phyloP scores from a whole-genome alignment of 768 basidiomycete genomes.

The Tulasnella sp. region DNA sequence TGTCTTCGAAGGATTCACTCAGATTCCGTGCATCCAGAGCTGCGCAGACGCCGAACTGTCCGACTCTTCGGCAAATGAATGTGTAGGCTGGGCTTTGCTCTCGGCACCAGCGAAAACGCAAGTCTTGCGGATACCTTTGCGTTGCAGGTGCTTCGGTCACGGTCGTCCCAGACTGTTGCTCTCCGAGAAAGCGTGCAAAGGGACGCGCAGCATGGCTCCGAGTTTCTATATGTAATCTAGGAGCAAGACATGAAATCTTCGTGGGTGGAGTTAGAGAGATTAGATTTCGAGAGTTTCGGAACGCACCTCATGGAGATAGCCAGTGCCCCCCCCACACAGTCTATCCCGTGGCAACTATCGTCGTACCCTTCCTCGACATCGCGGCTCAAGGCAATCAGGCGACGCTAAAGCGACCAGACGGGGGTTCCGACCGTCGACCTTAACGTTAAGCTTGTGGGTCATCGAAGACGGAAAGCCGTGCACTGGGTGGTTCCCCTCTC shows the following conservation, averaged over 20 bases:
- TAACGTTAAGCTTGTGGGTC: background rate
- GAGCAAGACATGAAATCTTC: background rate
- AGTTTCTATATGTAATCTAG: background rate
- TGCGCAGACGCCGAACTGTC: background rate
- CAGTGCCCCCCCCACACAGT: background rate
- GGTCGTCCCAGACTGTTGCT: too few species aligned
- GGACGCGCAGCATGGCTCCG: background rate
- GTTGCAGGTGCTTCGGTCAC: background rate
- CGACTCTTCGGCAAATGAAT: background rate
- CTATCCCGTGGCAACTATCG: conserved; percentile 4
- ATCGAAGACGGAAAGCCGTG: background rate
- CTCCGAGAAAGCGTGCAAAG: background rate
- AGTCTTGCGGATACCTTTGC: background rate
- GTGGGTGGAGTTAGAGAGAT: background rate
- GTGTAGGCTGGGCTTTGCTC: background rate
- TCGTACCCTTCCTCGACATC: background rate
- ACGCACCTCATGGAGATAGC: conserved; percentile 17
- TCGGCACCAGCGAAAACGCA: background rate
- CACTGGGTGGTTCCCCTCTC: background rate
- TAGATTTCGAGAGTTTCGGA: background rate
- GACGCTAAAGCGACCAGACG: background rate
- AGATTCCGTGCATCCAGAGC: background rate
- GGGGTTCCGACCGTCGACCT: background rate
- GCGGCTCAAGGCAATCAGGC: background rate
- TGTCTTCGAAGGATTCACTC: too few species aligned